Conservation (phyloP, 345 rosid genomes). For the Lumnitzera littorea region DNA sequence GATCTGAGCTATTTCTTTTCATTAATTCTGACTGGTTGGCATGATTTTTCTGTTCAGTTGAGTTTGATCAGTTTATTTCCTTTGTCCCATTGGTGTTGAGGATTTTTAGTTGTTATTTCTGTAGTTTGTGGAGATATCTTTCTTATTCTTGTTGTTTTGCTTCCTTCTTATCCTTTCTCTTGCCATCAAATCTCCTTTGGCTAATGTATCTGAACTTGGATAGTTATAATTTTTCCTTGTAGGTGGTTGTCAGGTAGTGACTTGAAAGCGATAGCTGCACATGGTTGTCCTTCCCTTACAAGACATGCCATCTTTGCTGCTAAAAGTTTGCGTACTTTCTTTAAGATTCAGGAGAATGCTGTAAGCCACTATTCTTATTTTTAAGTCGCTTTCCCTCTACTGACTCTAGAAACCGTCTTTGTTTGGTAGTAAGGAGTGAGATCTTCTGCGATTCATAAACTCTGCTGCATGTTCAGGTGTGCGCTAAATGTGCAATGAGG, state of each 20-base stretch:
- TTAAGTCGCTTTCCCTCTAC: background rate
- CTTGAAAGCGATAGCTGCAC: slow-evolving; percentile 50
- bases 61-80: too few species aligned
- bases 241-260: slow-evolving; percentile 81
- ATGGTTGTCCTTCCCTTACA: slow-evolving; percentile 65
- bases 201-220: background rate
- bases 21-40: too few species aligned
- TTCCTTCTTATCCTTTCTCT: too few species aligned
- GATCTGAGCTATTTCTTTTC: too few species aligned
- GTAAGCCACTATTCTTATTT: slow-evolving; percentile 32
- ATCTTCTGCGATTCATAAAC: too few species aligned
- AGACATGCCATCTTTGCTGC: slow-evolving; percentile 51
- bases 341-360: slow-evolving; percentile 52
- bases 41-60: too few species aligned
- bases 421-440: background rate
- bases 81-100: too few species aligned
- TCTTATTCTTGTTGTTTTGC: too few species aligned
- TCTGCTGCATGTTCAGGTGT: slow-evolving; percentile 41
- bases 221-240: slow-evolving; percentile 14
- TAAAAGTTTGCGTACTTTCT: slow-evolving; percentile 58
- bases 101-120: too few species aligned
- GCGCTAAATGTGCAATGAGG: slow-evolving; percentile 47
- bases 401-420: background rate
- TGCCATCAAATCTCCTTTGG: too few species aligned
- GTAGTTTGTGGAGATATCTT: too few species aligned